Conservation (phyloP, 2,329 filamentous ascomycete species). For the Stachybotrys elegans region DNA sequence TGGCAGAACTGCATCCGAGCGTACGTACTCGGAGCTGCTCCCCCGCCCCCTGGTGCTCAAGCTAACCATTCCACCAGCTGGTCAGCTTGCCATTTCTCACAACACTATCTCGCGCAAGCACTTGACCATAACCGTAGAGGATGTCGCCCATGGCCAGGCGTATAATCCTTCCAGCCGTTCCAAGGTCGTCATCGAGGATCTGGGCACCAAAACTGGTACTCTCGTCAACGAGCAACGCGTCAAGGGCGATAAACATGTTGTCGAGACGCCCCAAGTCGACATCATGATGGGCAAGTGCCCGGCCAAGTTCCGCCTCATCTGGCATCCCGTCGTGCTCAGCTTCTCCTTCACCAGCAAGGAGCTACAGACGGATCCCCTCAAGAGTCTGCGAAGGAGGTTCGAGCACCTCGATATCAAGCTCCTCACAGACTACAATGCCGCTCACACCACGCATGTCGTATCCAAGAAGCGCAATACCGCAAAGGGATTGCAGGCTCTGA, state of each 20-base stretch:
- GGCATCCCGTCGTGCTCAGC: conserved; percentile 75
- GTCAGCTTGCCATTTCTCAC: conserved; percentile 65
- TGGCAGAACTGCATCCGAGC: conserved; percentile 68
- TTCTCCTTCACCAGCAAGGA: conserved; percentile 73
- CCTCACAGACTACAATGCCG: conserved; percentile 63
- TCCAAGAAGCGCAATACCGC: conserved; percentile 86
- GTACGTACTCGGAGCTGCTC: conserved; percentile 33
- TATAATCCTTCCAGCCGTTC: conserved; percentile 62
- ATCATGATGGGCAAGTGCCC: conserved; percentile 70
- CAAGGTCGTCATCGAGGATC: conserved; percentile 68
- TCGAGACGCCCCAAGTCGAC: conserved; percentile 48
- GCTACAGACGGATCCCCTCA: conserved; percentile 60
- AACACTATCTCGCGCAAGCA: conserved; percentile 88
- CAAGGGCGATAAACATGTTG: conserved; percentile 52
- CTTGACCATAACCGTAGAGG: conserved; percentile 67
- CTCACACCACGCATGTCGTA: conserved; percentile 79
- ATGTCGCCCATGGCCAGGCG: conserved; percentile 61
- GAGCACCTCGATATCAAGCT: conserved; percentile 90
- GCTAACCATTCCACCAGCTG: conserved; percentile 38
- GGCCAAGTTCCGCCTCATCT: conserved; percentile 61
- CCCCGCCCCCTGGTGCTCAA: too few relatives aligned
- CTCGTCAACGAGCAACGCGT: conserved; percentile 68
- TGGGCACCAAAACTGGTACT: conserved; percentile 81
- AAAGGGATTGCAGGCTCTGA: conserved; percentile 78
- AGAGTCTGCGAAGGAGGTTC: conserved; percentile 57